Base-by-base conservation (phyloP, 306 rosid genomes). In the Lathyrus oleraceus region DNA sequence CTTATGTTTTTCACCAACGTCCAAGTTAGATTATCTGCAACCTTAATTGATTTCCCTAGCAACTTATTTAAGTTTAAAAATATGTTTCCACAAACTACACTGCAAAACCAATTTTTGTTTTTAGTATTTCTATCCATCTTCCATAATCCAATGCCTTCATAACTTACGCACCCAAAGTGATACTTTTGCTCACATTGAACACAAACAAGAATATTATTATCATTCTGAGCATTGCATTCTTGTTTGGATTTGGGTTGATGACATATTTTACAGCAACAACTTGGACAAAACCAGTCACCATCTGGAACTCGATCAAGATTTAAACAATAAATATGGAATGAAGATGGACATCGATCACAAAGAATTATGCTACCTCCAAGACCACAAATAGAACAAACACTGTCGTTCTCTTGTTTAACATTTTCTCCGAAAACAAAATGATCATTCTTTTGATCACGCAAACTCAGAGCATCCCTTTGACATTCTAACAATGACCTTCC, bases 211-310 rank as follows among this genome's bases (percentile, higher is more conserved):
- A 71, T 0, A 12, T 30, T 11, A 45, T 32, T 36, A 69, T 73
- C 73, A 13, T 7, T 21, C 5, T 32, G 10, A 61, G 28, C 28
- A n/a, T 17, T 10, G 10, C 59, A 52, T 20, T 65, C 66, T 30
- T 47, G 53, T 15, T 38, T 54, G 36, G 8, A 64, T 13, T 45
- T 64, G 12, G 71, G 71, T 5, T 6, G 56, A 10, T 74, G 57
- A 62, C 97, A 89, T 11, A 69, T 58, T 32, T 52, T 83, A 56
- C 97, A 91, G 42, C 78, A 56, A 51, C 97, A 91, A 0, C 82
- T 61, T 2, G 91, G 88, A 72, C 94, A 87, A 43, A 82, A 81
- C 96, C 97, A 89, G 39, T 87, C 85, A 7, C 86, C 90, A 3
- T 48, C 63, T 0, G 86, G 84, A 19, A 81, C 61, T 3, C 32